phyloP scores from a whole-genome alignment of 2,329 filamentous ascomycete genomes.

The Penicillium carneum region DNA sequence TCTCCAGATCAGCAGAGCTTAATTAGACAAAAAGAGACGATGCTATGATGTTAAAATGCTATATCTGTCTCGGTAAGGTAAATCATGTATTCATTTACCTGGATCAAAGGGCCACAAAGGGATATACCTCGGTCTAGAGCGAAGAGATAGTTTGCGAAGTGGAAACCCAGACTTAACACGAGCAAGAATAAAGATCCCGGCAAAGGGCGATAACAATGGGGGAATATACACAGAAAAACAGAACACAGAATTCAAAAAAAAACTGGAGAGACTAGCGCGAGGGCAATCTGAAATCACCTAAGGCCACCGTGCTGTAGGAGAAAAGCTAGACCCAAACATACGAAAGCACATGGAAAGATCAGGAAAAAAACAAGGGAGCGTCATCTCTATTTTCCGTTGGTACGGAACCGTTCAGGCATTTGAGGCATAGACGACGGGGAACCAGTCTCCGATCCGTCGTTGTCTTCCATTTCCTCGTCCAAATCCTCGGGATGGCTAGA shows the following conservation, averaged over 20 bases:
- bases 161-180: neutral
- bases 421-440: slow-evolving; percentile 44
- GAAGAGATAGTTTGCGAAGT: neutral
- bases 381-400: slow-evolving; percentile 31
- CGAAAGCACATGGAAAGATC: slow-evolving; percentile 1
- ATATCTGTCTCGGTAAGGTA: neutral
- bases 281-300: neutral
- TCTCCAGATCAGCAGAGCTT: neutral
- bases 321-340: slow-evolving; percentile 4
- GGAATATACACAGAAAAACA: slow-evolving; percentile 23
- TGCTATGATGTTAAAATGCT: neutral
- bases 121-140: neutral
- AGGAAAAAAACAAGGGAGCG: neutral
- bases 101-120: neutral
- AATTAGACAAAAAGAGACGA: neutral
- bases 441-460: slow-evolving; percentile 37
- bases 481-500: slow-evolving; percentile 68
- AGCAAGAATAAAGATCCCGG: neutral
- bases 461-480: slow-evolving; percentile 63
- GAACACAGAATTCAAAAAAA: neutral
- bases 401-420: slow-evolving; percentile 43
- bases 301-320: neutral
- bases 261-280: neutral
- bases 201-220: slow-evolving; percentile 17
- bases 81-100: neutral